Evolutionary conservation across 768 basidiomycete species (phyloP).

Genomic region (Strobilomyces confusus): DNA sequence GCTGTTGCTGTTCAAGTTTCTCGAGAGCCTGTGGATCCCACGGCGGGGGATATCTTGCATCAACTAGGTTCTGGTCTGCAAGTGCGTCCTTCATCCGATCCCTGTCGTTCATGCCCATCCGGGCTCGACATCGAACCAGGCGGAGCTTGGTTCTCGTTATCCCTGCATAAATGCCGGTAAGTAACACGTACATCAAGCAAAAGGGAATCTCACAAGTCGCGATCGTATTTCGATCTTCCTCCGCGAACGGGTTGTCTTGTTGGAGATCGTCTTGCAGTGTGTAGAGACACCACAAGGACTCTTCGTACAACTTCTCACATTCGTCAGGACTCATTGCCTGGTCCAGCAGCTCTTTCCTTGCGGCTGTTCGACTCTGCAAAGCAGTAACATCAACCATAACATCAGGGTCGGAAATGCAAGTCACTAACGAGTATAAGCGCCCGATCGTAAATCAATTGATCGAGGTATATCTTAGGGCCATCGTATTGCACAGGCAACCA

Average conservation of each 20-base stretch:
- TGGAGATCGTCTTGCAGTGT: slow-evolving; percentile 89
- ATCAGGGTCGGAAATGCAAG: background rate
- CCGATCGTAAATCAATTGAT: slow-evolving; percentile 90
- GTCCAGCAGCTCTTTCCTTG: slow-evolving; percentile 84
- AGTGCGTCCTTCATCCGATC: slow-evolving; percentile 74
- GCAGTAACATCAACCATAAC: background rate
- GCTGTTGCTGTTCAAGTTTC: slow-evolving; percentile 27
- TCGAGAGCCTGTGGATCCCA: slow-evolving; percentile 52
- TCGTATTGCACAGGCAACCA: slow-evolving; percentile 83
- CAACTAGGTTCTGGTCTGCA: slow-evolving; percentile 75
- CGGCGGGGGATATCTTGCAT: slow-evolving; percentile 66
- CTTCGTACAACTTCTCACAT: slow-evolving; percentile 93
- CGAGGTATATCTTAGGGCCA: slow-evolving; percentile 79
- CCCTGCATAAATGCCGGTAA: slow-evolving; percentile 43
- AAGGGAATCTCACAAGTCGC: slow-evolving; percentile 55
- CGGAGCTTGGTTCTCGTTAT: slow-evolving; percentile 83
- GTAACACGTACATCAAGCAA: background rate
- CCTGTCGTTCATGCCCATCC: slow-evolving; percentile 72
- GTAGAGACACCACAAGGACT: slow-evolving; percentile 90
- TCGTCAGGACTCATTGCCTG: slow-evolving; percentile 71
- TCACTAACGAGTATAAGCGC: slow-evolving; percentile 75
- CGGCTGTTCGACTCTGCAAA: slow-evolving; percentile 83
- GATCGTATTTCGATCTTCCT: slow-evolving; percentile 77
- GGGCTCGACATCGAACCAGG: slow-evolving; percentile 69
- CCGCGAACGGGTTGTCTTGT: slow-evolving; percentile 78